phyloP scores from a whole-genome alignment of 768 basidiomycete species.

The Naganishia antarctica region DNA sequence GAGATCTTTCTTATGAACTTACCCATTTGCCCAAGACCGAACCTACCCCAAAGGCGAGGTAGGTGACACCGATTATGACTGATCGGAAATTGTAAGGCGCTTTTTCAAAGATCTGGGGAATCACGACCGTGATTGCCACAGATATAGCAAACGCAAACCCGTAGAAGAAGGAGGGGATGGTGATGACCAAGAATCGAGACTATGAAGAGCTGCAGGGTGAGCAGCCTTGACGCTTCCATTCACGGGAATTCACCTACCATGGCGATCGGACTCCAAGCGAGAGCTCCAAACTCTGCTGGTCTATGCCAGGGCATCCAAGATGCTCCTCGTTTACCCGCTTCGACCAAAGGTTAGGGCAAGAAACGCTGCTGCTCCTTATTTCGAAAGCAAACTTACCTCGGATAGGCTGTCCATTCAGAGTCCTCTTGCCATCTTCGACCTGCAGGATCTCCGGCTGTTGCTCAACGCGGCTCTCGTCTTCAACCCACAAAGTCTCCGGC shows the following conservation, averaged over 20 bases:
- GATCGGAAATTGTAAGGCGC: constrained; percentile 34
- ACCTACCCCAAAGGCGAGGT: constrained; percentile 35
- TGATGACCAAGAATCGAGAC: constrained; percentile 31
- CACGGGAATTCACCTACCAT: constrained; percentile 25
- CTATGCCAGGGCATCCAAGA: constrained; percentile 38
- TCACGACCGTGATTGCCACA: constrained; percentile 35
- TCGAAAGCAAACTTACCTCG: not conserved
- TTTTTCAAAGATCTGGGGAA: constrained; percentile 32
- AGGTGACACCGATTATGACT: constrained; percentile 30
- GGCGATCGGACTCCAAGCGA: constrained; percentile 28
- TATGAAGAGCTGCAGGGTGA: not conserved
- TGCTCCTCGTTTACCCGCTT: constrained; percentile 24
- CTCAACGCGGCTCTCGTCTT: constrained; percentile 22
- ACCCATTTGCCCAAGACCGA: constrained; percentile 36
- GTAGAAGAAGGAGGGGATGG: constrained; percentile 35
- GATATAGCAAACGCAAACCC: constrained; percentile 32
- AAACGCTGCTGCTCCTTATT: not conserved
- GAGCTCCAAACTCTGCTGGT: constrained; percentile 30
- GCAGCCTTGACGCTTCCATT: not conserved
- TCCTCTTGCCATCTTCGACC: constrained; percentile 10
- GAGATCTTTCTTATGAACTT: no score
- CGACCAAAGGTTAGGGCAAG: not conserved
- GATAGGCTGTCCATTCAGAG: constrained; percentile 18
- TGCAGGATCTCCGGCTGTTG: constrained; percentile 12
- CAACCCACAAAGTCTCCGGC: constrained; percentile 37